Evolutionary conservation across 2,329 filamentous ascomycete species (phyloP), one percentile per base, ranked within the genome.

Genomic region (Cercospora zeina): DNA sequence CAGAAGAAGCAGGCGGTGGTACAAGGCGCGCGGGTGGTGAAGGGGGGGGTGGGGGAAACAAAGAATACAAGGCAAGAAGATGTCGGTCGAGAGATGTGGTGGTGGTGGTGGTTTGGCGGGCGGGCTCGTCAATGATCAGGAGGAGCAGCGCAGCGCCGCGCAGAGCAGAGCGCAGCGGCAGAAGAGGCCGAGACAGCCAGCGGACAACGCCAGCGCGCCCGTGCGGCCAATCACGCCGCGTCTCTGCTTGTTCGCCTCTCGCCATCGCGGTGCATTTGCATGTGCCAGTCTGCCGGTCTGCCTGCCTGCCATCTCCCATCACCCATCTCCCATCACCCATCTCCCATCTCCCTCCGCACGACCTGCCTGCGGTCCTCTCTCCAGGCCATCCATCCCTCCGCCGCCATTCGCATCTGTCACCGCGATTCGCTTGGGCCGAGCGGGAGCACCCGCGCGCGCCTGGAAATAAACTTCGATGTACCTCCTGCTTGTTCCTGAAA

Each of bases 31-130:
- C 24, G 47, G 47, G 47, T 16, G 21, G 8, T n/a, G 30, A 10
- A 21, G 47, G 14, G 19, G 30, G 24, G 8, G n/a, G 30, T 8
- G 24, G 47, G 14, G 19, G 30, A 6, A 51, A 51, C 47, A 51
- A 51, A 51, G 47, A 51, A 51, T 51, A 51, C 47, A 51, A 51
- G 47, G 30, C 47, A 51, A 51, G 47, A 31, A n/a, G 24, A 31
- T 9, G n/a, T 14, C 1, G 4, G 47, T n/a, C 24, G 47, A 30
- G 47, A 21, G 47, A 51, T 27, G 24, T 27, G 24, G 24, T 27
- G 24, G 24, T 45, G 39, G 19, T 19, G 39, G 19, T 45, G 39
- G 39, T 16, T 42, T n/a, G 16, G 37, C 37, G 4, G 39, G 19
- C 4, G 39, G 39, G 21, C 16, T 21, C 13, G 16, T 45, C 37